Evolutionary conservation across 805 yeast species (phyloP).

Genomic region (Monosporozyma siamensis): DNA sequence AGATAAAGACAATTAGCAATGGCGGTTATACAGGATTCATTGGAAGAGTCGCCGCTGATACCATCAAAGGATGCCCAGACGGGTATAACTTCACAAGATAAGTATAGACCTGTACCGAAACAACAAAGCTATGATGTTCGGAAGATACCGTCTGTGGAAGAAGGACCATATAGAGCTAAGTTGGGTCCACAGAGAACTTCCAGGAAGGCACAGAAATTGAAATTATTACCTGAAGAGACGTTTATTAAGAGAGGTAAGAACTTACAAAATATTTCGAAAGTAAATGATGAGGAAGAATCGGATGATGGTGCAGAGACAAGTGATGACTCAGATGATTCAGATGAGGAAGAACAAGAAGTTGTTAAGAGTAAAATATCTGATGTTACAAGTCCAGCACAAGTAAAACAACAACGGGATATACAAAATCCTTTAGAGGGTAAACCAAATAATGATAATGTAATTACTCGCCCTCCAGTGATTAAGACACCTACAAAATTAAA

Average conservation of each 20-base stretch:
- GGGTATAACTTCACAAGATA: neutral
- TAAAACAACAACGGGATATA: neutral
- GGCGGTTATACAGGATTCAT: neutral
- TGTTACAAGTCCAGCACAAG: neutral
- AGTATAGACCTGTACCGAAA: neutral
- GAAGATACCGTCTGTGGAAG: neutral
- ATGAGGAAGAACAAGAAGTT: neutral
- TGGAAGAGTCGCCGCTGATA: neutral
- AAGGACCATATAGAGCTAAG: neutral
- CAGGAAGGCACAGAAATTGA: slow-evolving; percentile 63
- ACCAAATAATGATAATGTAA: no score
- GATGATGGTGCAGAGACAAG: slow-evolving; percentile 10
- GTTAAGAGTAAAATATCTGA: neutral
- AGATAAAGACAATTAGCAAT: neutral
- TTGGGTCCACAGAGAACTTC: slow-evolving; percentile 64
- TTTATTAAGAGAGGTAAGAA: slow-evolving; percentile 10
- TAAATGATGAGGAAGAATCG: slow-evolving; percentile 3
- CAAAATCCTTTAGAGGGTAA: neutral
- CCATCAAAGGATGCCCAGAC: neutral
- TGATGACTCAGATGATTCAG: slow-evolving; percentile 10
- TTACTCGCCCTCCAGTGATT: neutral
- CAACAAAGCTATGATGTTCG: neutral
- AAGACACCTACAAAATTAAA: neutral
- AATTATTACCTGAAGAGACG: slow-evolving; percentile 57
- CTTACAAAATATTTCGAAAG: neutral